These are phyloP conservation scores for Boletus coccyginus DNA, from an alignment of 768 basidiomycete genomes.

Conservation along the genomic window DNA sequence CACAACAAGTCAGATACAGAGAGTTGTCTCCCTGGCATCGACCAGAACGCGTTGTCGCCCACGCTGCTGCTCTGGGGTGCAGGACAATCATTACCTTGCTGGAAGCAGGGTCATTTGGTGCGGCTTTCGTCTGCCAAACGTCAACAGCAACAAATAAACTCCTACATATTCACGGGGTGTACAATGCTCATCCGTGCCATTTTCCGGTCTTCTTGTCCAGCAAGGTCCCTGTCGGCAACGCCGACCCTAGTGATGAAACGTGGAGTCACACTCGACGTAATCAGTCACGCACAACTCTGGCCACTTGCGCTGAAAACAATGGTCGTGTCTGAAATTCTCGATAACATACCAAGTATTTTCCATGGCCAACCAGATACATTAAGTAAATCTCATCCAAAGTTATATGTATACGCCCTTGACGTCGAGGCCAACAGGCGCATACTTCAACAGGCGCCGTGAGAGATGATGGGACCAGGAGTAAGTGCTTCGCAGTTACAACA, in stretches of 20 bases:
- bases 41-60: too few relatives aligned
- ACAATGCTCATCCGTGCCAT: too few relatives aligned
- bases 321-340: conserved; percentile 37
- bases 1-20: background rate
- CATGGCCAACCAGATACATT: conserved; percentile 64
- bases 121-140: too few relatives aligned
- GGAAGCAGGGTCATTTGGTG: too few relatives aligned
- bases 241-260: too few relatives aligned
- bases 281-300: background rate
- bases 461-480: conserved; percentile 78
- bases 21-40: too few relatives aligned
- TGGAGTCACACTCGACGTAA: background rate
- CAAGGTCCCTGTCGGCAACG: too few relatives aligned
- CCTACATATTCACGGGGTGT: too few relatives aligned
- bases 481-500: conserved; percentile 22
- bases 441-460: conserved; percentile 56
- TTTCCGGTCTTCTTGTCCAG: too few relatives aligned
- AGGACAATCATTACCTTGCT: too few relatives aligned
- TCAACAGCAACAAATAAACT: too few relatives aligned
- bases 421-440: conserved; percentile 63
- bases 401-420: conserved; percentile 71
- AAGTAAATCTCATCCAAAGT: conserved; percentile 58
- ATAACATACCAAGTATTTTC: conserved; percentile 74
- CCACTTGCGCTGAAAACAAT: background rate
- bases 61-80: too few relatives aligned